Evolutionary conservation across 441 rosid species (phyloP), one percentile per base, ranked within the genome.

Genomic region (Melastoma candidum): DNA sequence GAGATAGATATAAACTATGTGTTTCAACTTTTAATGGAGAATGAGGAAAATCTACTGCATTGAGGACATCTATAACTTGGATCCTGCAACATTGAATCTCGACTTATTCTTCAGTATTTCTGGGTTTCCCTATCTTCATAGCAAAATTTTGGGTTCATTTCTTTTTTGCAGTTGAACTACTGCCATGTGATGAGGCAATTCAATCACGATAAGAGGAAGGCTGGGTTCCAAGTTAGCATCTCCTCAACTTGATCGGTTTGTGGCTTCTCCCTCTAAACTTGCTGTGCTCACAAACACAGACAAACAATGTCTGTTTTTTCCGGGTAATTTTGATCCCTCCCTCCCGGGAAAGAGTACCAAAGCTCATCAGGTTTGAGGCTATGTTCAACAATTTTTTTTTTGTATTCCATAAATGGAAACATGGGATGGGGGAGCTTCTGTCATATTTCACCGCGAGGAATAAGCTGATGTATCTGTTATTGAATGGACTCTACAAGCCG

Each of bases 161-260:
- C 53, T 59, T 46, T 26, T 63, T 69, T 51, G 47, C 85, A 93
- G 98, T 49, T 93, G 56, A 88, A 88, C 65, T 89, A 89, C 78
- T 89, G 92, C 80, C 70, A 77, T 51, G 69, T 86, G 59, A 44
- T 87, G 85, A 86, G 77, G 83, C 83, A 77, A 69, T 62, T 69
- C 47, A 86, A 71, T 25, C 64, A 74, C 47, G 96, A 89, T 72
- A 69, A 61, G 45, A 86, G 82, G 2, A 89, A 70, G 71, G 74
- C 85, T 12, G 96, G 97, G 24, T 60, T 86, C 62, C 73, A 73
- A 56, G 49, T 83, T 51, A 79, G 85, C 67, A 76, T 93, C 62
- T 81, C 95, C 8, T 68, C 77, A 22, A 54, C 82, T 3, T 76
- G 68, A 54, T 81, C 62, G 69, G 26, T 47, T 56, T 44, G 8